Percentiles rank a stretch among this genome's conserved stretches.
Conservation (phyloP, 345 rosid genomes). For the Nephelium lappaceum region DNA sequence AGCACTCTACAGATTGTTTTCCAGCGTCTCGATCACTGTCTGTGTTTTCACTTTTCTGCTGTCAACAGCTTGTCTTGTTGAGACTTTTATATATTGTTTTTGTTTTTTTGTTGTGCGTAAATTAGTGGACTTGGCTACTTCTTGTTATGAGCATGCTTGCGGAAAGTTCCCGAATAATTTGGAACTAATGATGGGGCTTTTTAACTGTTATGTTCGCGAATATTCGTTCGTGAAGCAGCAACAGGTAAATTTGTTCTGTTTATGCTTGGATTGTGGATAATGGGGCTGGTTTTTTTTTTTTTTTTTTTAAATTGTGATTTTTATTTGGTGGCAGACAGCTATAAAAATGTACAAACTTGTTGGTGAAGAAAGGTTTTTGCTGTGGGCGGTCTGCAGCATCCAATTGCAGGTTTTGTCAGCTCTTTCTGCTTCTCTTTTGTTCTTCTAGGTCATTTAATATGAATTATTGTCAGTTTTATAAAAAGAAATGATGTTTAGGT, state of each 20-base stretch:
- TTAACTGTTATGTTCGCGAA: slow-evolving; percentile 93
- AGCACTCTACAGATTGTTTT: slow-evolving; percentile 91
- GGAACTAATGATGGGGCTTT: slow-evolving; percentile 96
- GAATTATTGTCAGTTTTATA: neutral
- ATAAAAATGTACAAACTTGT: slow-evolving; percentile 93
- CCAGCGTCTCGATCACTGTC: slow-evolving; percentile 92
- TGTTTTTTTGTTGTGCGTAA: neutral
- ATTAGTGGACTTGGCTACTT: slow-evolving; percentile 93
- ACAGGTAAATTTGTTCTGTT: slow-evolving; percentile 53
- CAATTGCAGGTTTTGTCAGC: slow-evolving; percentile 77
- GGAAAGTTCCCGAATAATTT: slow-evolving; percentile 73
- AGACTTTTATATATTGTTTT: neutral
- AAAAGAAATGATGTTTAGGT: neutral
- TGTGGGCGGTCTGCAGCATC: slow-evolving; percentile 99
- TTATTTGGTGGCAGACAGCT: slow-evolving; percentile 71
- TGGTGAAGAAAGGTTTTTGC: slow-evolving; percentile 93
- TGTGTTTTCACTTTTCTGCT: slow-evolving; percentile 31
- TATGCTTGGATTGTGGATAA: neutral
- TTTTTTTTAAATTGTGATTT: neutral
- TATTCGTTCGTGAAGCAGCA: slow-evolving; percentile 96
- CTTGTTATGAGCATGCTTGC: slow-evolving; percentile 88
- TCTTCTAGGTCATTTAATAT: neutral
- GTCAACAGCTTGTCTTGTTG: neutral
- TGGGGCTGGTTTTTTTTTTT: slow-evolving; percentile 6
- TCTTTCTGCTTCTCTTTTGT: neutral